phyloP scores from a whole-genome alignment of 2,329 filamentous ascomycete genomes.

The Epichloe typhina region DNA sequence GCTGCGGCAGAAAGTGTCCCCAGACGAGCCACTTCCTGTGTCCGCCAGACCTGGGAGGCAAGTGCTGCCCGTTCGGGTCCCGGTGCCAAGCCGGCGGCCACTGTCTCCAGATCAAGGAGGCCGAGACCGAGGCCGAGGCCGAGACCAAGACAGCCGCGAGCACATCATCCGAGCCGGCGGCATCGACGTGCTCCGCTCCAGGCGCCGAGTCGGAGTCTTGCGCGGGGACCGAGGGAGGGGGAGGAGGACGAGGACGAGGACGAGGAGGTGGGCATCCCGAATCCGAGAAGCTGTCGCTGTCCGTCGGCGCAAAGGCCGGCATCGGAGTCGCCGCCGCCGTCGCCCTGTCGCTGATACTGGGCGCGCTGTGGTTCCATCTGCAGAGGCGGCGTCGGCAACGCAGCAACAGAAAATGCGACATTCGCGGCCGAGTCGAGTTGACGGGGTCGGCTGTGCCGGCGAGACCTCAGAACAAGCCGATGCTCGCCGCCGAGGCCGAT shows the following conservation, averaged over 20 bases:
- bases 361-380: conserved; percentile 32
- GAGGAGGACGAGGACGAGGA: too few species aligned
- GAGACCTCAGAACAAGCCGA: not conserved
- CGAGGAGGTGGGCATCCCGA: too few species aligned
- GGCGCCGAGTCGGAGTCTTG: conserved; percentile 21
- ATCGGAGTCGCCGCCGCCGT: conserved; percentile 41
- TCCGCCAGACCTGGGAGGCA: conserved; percentile 27
- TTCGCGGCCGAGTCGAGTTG: not conserved
- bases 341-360: conserved; percentile 29
- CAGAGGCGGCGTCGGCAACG: conserved; percentile 16
- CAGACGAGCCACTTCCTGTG: conserved; percentile 31
- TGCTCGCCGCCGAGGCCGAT: not conserved
- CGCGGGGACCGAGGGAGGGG: conserved; percentile 8
- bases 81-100: conserved; percentile 24
- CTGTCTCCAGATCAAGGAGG: conserved; percentile 21
- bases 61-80: conserved; percentile 35
- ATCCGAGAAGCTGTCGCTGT: conserved; percentile 26
- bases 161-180: not conserved
- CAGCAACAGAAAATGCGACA: not conserved
- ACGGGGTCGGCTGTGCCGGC: not conserved
- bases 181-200: conserved; percentile 19
- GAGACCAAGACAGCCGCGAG: conserved; percentile 9
- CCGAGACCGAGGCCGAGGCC: too few species aligned
- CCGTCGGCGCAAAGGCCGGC: conserved; percentile 39
- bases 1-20: conserved; percentile 28